Percentiles rank a stretch among this genome's conserved stretches.
These are phyloP conservation scores for Penicillium argentinense DNA, from an alignment of 495 filamentous ascomycete species.

Conservation along the genomic window DNA sequence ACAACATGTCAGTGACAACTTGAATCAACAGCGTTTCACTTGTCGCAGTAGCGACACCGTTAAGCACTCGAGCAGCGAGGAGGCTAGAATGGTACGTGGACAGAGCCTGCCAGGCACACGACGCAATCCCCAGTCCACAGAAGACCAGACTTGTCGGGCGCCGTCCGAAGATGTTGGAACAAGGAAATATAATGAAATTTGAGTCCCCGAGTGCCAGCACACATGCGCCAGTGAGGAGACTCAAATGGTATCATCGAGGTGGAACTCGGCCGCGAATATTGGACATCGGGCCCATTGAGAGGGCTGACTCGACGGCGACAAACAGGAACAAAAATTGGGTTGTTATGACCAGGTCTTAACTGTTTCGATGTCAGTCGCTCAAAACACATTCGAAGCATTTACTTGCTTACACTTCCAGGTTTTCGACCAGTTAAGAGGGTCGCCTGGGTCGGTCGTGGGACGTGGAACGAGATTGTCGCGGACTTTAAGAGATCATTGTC, in stretches of 20 bases:
- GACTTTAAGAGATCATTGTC: too few species aligned
- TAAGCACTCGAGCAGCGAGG: constrained; percentile 55
- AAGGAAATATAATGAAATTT: constrained; percentile 56
- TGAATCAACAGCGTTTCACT: constrained; percentile 54
- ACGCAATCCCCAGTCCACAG: constrained; percentile 46
- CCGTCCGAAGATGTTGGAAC: constrained; percentile 54
- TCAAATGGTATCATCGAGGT: constrained; percentile 43
- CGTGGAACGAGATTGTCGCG: neutral
- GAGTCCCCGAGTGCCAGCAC: constrained; percentile 54
- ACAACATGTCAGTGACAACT: constrained; percentile 62
- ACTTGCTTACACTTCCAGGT: neutral
- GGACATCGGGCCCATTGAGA: constrained; percentile 52
- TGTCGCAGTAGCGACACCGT: constrained; percentile 52
- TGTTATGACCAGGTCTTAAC: constrained; percentile 27
- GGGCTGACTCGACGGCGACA: constrained; percentile 49
- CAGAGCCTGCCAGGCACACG: constrained; percentile 54
- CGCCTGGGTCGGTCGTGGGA: neutral
- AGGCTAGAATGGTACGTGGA: constrained; percentile 52
- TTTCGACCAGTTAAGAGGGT: neutral
- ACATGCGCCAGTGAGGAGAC: constrained; percentile 51
- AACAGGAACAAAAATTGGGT: constrained; percentile 46
- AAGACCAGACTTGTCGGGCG: constrained; percentile 52
- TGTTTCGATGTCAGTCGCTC: neutral
- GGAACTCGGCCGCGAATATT: constrained; percentile 47
- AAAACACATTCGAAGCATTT: neutral